Conservation (phyloP, 495 filamentous ascomycete species). For the Aspergillus conjunctus region DNA sequence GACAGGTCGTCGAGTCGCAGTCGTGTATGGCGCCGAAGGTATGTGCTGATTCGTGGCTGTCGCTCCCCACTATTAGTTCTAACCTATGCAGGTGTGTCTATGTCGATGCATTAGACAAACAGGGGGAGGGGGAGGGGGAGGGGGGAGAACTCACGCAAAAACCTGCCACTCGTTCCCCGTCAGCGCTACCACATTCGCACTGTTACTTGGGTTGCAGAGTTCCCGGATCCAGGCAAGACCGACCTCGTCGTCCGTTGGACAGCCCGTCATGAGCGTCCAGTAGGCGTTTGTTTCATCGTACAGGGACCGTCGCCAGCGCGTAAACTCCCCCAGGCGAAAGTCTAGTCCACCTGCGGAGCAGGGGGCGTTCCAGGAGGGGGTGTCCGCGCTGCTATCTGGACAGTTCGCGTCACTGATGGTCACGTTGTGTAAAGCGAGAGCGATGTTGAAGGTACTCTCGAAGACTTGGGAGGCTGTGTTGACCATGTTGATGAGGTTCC, state of each 20-base stretch:
- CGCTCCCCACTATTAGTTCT: too few species aligned
- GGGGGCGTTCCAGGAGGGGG: constrained; percentile 73
- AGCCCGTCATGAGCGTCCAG: constrained; percentile 86
- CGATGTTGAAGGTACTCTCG: constrained; percentile 86
- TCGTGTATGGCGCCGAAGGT: constrained; percentile 94
- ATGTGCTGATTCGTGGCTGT: constrained; percentile 79
- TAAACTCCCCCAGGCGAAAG: constrained; percentile 76
- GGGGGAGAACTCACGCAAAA: constrained; percentile 56
- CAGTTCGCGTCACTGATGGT: constrained; percentile 70
- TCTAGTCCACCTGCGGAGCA: constrained; percentile 66
- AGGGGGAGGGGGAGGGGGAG: background rate
- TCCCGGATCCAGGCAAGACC: constrained; percentile 88
- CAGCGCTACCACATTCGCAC: constrained; percentile 81
- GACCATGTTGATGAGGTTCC: constrained; percentile 74
- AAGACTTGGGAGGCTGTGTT: constrained; percentile 81
- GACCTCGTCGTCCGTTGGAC: constrained; percentile 74
- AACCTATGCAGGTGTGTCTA: too few species aligned
- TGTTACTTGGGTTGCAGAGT: constrained; percentile 68
- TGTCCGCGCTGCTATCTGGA: constrained; percentile 58
- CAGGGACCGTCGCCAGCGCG: constrained; percentile 69
- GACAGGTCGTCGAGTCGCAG: constrained; percentile 67
- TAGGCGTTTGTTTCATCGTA: constrained; percentile 72
- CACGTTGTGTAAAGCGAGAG: constrained; percentile 77
- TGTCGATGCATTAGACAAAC: background rate
- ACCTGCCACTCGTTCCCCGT: constrained; percentile 86